Evolutionary conservation across 2,329 filamentous ascomycete genomes (phyloP), one percentile per base, ranked within the genome.

Genomic region (Leptosphaerulina australis): DNA sequence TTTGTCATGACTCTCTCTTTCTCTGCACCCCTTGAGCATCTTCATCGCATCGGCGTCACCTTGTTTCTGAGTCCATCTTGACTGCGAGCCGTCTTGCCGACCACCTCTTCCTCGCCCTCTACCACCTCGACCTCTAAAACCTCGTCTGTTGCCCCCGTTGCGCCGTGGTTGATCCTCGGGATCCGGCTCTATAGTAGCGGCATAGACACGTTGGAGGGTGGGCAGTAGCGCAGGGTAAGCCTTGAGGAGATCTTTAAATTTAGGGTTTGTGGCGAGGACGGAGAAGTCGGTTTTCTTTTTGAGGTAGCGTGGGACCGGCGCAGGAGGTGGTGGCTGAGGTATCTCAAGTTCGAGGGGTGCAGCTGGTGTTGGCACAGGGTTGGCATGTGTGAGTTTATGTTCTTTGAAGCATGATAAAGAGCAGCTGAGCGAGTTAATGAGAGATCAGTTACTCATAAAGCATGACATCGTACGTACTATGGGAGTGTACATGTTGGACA

Each of bases 401-500:
- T 49, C 33, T 56, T 67, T 66, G 52, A 70, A 71, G 47, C 68
- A 71, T 11, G 45, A 20, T 14, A 71, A 30, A 9, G 69, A 72
- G 44, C 69, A 72, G 38, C 69, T 72, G 10, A 11, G 5, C 2
- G 4, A 17, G 35, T 64, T n/a, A 61, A 50, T 37, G 35, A 20
- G 12, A 14, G 10, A 1, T 14, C 14, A 28, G 1, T 1, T 37
- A 5, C 7, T 25, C 17, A 8, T 3, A 15, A 12, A 26, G 30
- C 4, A 7, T 6, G 9, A n/a, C 12, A 6, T 21, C 20, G 18
- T n/a, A 31, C n/a, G 17, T 63, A 78, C 77, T 79, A 80, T 64
- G 72, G 75, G 24, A 77, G 55, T 50, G 72, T 64, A 59, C 77
- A 79, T 15, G 72, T 70, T n/a, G 76, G 75, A 58, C 77, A 80